Evolutionary conservation across 2,329 filamentous ascomycete species (phyloP), one percentile per base, ranked within the genome.

Genomic region (Lasiodiplodia sp.): DNA sequence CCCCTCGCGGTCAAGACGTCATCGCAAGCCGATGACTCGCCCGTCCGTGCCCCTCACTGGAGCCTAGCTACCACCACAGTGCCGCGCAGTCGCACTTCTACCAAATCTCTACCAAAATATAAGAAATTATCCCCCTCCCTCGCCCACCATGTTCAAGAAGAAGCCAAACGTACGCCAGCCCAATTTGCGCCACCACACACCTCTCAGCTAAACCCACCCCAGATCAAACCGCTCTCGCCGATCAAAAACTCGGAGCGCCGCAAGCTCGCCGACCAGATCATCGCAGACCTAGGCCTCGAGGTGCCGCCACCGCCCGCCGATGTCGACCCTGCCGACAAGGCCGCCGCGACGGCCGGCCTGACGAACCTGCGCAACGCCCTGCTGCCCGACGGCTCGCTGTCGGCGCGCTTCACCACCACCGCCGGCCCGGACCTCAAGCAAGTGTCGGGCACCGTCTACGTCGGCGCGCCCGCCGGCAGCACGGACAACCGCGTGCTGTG

Each of bases 201-300:
- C 38, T 16, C 11, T 47, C 44, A 47, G 53, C 69, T 71, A 25
- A 69, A n/a, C 44, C 37, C n/a, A 23, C 60, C 28, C 18, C 63
- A 89, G 84, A 87, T 92, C 81, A 92, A 91, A 81, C 87, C 89
- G 21, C 82, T 90, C 14, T 84, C 89, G 4, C 88, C 89, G 51
- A 80, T 92, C 65, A 86, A 89, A 67, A 91, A 89, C 5, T 91
- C 89, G 2, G 89, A 91, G 73, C 85, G 89, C 69, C 84, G 89
- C 69, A 89, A 87, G 73, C 86, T 89, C 44, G 89, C 89, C 62
- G 88, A 91, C 73, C 85, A 89, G 72, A 90, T 92, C 73, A 91
- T 91, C 74, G 78, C 83, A 71, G 86, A 89, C 72, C 90, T 89
- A 74, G 79, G 82, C 44, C 83, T 90, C 69, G 75, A 82, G 49